Conservation (phyloP, 345 rosid species). For the Firmiana major region DNA sequence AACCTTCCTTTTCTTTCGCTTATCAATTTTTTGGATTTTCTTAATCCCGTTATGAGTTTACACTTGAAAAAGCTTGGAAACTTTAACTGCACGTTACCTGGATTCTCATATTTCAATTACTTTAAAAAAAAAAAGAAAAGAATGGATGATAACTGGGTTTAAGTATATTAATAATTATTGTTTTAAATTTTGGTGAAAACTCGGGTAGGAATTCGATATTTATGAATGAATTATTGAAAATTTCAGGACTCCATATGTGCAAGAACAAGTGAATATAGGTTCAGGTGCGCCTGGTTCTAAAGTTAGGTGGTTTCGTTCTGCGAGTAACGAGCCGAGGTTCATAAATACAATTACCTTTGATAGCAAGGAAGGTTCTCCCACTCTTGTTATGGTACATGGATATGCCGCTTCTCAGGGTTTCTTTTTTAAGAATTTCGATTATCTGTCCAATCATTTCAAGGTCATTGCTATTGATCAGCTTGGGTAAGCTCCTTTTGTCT, state of each 20-base stretch:
- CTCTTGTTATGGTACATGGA: constrained; percentile 95
- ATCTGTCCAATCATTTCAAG: constrained; percentile 74
- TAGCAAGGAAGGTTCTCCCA: constrained; percentile 70
- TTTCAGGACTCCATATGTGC: constrained; percentile 82
- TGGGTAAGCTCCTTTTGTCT: constrained; percentile 48
- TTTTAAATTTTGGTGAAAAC: not conserved
- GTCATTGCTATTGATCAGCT: constrained; percentile 93
- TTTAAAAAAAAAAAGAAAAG: too few relatives aligned
- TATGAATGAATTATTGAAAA: constrained; percentile 6
- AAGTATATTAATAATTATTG: not conserved
- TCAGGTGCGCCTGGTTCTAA: constrained; percentile 89
- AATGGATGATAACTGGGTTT: not conserved
- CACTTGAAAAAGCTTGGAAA: not conserved
- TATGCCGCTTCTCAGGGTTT: constrained; percentile 96
- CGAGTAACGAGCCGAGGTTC: constrained; percentile 70
- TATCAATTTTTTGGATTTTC: not conserved
- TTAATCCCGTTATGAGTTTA: not conserved
- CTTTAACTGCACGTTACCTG: not conserved
- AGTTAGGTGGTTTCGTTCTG: constrained; percentile 82
- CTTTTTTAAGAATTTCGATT: constrained; percentile 87
- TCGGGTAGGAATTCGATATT: not conserved
- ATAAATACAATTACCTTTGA: constrained; percentile 84
- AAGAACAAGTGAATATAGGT: constrained; percentile 83
- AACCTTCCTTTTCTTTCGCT: not conserved
- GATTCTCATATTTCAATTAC: not conserved